phyloP scores from a whole-genome alignment of 2,329 filamentous ascomycete genomes.

The Phialophora verrucosa region DNA sequence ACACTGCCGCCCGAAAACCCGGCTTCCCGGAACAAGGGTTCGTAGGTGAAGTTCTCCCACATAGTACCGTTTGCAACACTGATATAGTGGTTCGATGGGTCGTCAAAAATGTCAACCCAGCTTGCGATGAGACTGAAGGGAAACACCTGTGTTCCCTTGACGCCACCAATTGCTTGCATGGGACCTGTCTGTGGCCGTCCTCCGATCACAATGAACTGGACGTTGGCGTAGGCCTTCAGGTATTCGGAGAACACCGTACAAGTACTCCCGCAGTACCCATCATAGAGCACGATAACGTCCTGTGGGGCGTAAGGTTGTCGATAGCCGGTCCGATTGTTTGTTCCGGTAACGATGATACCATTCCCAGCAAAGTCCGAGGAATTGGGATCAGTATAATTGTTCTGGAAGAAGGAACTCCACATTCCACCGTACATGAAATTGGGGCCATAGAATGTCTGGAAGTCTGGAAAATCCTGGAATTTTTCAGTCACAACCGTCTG shows the following conservation, averaged over 20 bases:
- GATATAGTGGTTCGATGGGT: constrained; percentile 21
- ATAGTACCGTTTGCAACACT: constrained; percentile 32
- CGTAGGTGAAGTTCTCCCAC: constrained; percentile 33
- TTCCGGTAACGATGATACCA: constrained; percentile 54
- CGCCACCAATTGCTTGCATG: constrained; percentile 70
- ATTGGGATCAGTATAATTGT: constrained; percentile 52
- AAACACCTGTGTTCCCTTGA: constrained; percentile 56
- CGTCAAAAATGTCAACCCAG: constrained; percentile 28
- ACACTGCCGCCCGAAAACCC: constrained; percentile 45
- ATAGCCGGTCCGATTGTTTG: constrained; percentile 55
- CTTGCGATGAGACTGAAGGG: neutral
- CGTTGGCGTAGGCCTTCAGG: constrained; percentile 58
- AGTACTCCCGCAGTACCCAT: constrained; percentile 65
- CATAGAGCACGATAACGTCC: constrained; percentile 55
- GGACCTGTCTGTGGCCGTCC: constrained; percentile 61
- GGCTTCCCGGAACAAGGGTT: constrained; percentile 20
- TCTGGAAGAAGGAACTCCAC: constrained; percentile 64
- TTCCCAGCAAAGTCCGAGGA: constrained; percentile 42
- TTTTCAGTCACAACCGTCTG: constrained; percentile 43
- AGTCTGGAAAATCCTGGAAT: constrained; percentile 48
- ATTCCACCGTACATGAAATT: constrained; percentile 55
- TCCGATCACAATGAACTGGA: constrained; percentile 64
- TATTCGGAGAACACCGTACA: constrained; percentile 64
- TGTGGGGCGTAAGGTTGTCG: constrained; percentile 61
- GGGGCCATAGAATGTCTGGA: constrained; percentile 51